Percentiles rank a stretch among this genome's conserved stretches.
Evolutionary conservation across 2,329 filamentous ascomycete species (phyloP).

Genomic region (Alternaria hordeiaustralica): DNA sequence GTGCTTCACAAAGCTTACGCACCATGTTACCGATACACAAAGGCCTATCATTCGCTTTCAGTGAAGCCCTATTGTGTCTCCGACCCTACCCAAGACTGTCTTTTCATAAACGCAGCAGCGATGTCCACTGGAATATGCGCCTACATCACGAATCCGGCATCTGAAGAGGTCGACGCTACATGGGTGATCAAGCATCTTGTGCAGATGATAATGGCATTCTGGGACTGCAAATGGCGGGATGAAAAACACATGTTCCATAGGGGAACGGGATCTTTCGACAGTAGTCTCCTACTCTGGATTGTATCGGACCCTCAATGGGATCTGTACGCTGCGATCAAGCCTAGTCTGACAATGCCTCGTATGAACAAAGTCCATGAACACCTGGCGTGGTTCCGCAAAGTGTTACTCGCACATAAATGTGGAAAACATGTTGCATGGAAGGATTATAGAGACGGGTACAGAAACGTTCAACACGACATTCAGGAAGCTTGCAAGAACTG

Average conservation of each 20-base stretch:
- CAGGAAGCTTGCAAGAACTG: not conserved
- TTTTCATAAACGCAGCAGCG: not conserved
- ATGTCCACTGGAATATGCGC: not conserved
- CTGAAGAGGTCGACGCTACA: not conserved
- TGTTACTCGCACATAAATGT: not conserved
- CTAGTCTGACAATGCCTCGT: not conserved
- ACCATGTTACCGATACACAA: not conserved
- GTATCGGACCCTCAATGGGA: not conserved
- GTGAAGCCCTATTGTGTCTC: not conserved
- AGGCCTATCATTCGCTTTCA: not conserved
- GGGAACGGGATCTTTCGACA: not conserved
- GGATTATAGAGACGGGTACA: not conserved
- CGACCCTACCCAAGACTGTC: not conserved
- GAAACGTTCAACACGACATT: not conserved
- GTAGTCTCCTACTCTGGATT: not conserved
- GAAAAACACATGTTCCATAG: fast-evolving
- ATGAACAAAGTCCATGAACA: not conserved
- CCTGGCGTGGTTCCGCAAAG: not conserved
- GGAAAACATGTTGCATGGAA: not conserved
- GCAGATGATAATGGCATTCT: not conserved
- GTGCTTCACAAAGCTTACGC: not conserved
- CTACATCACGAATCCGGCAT: not conserved
- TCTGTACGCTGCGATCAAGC: not conserved
- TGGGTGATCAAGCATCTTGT: not conserved
- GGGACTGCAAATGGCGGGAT: not conserved